Evolutionary conservation across 331 rosid species (phyloP), one percentile per base, ranked within the genome.

Genomic region (Pyracantha coccinea): DNA sequence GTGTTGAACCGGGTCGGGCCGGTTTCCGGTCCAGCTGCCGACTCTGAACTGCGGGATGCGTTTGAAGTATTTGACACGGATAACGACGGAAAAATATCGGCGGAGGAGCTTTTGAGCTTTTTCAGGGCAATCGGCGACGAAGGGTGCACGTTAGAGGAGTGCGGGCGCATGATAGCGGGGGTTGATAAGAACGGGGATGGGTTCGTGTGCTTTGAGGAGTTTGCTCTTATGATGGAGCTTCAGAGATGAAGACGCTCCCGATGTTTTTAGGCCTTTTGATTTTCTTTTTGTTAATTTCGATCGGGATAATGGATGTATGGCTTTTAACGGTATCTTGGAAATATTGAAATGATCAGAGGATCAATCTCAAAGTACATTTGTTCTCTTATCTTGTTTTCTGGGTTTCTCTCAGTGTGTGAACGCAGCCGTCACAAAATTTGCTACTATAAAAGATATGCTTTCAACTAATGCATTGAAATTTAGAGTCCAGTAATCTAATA

Each of bases 161-260:
- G 98, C 84, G 79, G 82, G 88, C 88, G 96, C 77, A 93, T 93
- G 98, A 89, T 93, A 83, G 96, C 83, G 1, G 83, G 90, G 1
- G 98, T 91, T 2, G 96, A 86, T 69, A 85, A 71, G 55, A 88
- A 84, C 72, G 88, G 96, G 3, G 94, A 93, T 7, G 97, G 98
- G 35, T 88, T 89, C 66, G 98, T 93, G 23, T 93, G 98, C 85
- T 93, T 91, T 80, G 86, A 88, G 72, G 98, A 93, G 77, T 93
- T 93, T 21, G 73, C 88, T 5, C 88, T 79, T 44, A 93, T 93
- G 98, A 93, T 93, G 98, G 97, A 88, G 62, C 77, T 78, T 71
- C 93, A 89, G 58, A 72, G 89, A 73, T 75, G 77, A 28, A 28
- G 29, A 28, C 29, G 29, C 67, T 74, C 57, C 7, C 29, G 70